phyloP scores from a whole-genome alignment of 2,329 filamentous ascomycete species.

The Fusarium albidum region DNA sequence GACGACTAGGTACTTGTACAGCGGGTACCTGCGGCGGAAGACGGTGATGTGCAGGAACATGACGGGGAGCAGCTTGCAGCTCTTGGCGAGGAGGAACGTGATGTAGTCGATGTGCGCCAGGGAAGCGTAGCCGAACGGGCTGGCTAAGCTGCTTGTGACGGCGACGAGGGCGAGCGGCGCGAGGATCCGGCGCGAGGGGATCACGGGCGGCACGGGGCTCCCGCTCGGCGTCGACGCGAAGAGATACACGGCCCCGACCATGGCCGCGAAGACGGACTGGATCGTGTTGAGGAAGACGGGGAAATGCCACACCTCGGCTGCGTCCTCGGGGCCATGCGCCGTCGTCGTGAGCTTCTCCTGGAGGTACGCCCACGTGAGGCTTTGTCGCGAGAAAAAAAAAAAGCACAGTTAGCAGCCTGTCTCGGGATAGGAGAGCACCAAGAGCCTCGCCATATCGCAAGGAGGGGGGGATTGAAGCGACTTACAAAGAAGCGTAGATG shows the following conservation, averaged over 20 bases:
- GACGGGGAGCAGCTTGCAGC: constrained; percentile 97
- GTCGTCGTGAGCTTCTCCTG: constrained; percentile 98
- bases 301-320: constrained; percentile 85
- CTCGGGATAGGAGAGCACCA: too few species aligned
- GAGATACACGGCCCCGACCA: constrained; percentile 85
- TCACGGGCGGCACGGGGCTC: constrained; percentile 66
- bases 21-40: constrained; percentile 86
- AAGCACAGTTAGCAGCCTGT: constrained; percentile 12
- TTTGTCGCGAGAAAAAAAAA: too few species aligned
- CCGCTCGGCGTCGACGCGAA: constrained; percentile 64
- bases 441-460: background rate
- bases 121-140: constrained; percentile 94
- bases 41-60: constrained; percentile 96
- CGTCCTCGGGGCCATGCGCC: constrained; percentile 71
- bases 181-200: constrained; percentile 79
- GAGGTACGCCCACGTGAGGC: constrained; percentile 93
- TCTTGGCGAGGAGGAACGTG: constrained; percentile 96
- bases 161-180: constrained; percentile 84
- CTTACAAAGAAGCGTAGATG: constrained; percentile 96
- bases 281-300: constrained; percentile 96
- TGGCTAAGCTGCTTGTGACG: constrained; percentile 85
- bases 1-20: constrained; percentile 97
- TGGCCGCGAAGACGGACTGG: constrained; percentile 87
- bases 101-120: constrained; percentile 97
- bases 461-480: constrained; percentile 16